Conservation (phyloP, 176 grass and related monocot genomes). For the Aegilops longissima region DNA sequence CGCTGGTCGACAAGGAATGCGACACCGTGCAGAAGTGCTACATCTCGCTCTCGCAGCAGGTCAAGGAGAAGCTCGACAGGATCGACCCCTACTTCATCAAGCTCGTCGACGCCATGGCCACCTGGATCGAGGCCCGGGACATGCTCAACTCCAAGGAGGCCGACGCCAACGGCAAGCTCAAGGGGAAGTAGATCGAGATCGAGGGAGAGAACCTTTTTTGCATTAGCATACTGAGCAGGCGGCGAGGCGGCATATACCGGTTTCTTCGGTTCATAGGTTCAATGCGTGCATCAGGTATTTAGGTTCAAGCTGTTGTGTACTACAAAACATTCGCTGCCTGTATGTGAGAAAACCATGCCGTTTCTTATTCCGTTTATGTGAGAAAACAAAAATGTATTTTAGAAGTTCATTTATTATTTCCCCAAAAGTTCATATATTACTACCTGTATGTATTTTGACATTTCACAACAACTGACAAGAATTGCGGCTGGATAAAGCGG, state of each 20-base stretch:
- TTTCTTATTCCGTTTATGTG: too few relatives aligned
- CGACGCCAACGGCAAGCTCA: conserved; percentile 33
- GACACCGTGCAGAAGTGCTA: conserved; percentile 68
- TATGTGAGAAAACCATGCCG: too few relatives aligned
- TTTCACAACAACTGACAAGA: too few relatives aligned
- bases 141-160: conserved; percentile 27
- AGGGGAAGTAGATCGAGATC: conserved; percentile 14
- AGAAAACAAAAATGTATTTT: too few relatives aligned
- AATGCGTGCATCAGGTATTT: not conserved
- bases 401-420: too few relatives aligned
- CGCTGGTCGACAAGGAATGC: conserved; percentile 52
- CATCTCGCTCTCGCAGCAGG: conserved; percentile 49
- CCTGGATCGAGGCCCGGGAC: conserved; percentile 85
- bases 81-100: conserved; percentile 71
- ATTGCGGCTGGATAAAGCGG: too few relatives aligned
- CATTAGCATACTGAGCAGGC: not conserved
- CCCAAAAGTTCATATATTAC: too few relatives aligned
- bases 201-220: not conserved
- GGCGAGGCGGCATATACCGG: not conserved
- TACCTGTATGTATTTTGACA: too few relatives aligned
- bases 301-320: not conserved
- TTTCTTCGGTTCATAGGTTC: conserved; percentile 17
- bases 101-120: conserved; percentile 85
- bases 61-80: conserved; percentile 60
- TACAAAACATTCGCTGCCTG: not conserved